phyloP scores from a whole-genome alignment of 2,329 filamentous ascomycete genomes.

The Pseudocercospora pini-densiflorae region DNA sequence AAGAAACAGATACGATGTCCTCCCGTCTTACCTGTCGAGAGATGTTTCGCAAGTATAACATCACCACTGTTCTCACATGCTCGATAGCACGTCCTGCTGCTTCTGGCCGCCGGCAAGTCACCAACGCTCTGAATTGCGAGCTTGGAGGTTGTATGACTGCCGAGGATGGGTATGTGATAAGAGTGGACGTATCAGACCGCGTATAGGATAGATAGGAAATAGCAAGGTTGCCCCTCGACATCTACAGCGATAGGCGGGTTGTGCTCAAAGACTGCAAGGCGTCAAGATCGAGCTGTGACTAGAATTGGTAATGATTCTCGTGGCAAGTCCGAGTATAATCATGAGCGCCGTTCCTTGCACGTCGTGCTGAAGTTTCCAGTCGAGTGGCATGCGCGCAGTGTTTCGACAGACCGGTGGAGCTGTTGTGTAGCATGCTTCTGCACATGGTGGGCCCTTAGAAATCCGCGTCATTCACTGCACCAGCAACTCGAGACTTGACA shows the following conservation, averaged over 20 bases:
- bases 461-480: not conserved
- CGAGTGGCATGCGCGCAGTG: not conserved
- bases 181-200: constrained; percentile 1
- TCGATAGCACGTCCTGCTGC: not conserved
- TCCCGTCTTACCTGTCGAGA: not conserved
- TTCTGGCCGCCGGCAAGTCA: constrained; percentile 3
- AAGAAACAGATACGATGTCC: not conserved
- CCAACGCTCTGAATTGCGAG: not conserved
- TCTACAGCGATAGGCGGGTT: constrained; percentile 1
- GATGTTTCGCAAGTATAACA: not conserved
- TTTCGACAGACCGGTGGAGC: not conserved
- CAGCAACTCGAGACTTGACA: not conserved
- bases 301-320: not conserved
- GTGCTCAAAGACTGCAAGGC: not conserved
- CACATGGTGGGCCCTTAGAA: not conserved
- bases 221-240: not conserved
- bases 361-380: not conserved
- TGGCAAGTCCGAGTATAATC: not conserved
- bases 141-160: not conserved
- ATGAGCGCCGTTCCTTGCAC: not conserved
- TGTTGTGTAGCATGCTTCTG: not conserved
- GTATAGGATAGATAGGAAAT: not conserved
- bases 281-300: not conserved
- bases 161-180: constrained; percentile 4
- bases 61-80: not conserved